A percentile compares a stretch with the other conserved stretches of the same genome.
phyloP scores from a whole-genome alignment of 148 eudicot species.

The Camellia sinensis region DNA sequence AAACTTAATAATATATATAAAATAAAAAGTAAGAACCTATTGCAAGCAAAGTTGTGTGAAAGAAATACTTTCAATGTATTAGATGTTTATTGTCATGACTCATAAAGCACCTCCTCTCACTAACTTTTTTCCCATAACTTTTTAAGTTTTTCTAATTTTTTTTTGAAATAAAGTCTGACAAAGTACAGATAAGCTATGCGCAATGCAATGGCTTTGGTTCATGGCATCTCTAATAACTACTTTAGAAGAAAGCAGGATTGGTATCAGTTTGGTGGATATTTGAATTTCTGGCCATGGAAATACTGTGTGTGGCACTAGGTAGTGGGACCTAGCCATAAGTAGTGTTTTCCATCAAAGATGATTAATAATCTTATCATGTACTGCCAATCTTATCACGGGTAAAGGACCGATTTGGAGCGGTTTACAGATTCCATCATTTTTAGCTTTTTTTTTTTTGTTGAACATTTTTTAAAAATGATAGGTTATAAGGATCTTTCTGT shows the following conservation, averaged over 20 bases:
- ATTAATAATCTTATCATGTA: too few relatives aligned
- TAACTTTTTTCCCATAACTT: neutral
- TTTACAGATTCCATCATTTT: too few relatives aligned
- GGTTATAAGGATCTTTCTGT: neutral
- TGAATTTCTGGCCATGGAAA: slow-evolving; percentile 6
- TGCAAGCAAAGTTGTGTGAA: neutral
- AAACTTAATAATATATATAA: neutral
- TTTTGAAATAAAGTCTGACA: too few relatives aligned
- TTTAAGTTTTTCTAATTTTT: too few relatives aligned
- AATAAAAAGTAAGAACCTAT: neutral
- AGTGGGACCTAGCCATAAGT: too few relatives aligned
- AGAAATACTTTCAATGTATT: neutral
- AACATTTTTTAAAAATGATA: neutral
- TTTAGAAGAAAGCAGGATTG: neutral
- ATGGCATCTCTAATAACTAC: slow-evolving; percentile 13
- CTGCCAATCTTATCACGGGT: too few relatives aligned
- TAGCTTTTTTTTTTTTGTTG: too few relatives aligned
- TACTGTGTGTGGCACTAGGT: neutral
- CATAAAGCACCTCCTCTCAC: slow-evolving; percentile 12
- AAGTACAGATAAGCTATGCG: neutral
- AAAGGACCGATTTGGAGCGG: too few relatives aligned
- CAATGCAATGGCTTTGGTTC: neutral
- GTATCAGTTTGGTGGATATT: slow-evolving; percentile 1
- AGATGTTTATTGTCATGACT: neutral
- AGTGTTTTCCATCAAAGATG: too few relatives aligned